A percentile compares a stretch with the other conserved stretches of the same genome.
Conservation (phyloP, 1,284 basidiomycete species). For the Cutaneotrichosporon spelunceum region DNA sequence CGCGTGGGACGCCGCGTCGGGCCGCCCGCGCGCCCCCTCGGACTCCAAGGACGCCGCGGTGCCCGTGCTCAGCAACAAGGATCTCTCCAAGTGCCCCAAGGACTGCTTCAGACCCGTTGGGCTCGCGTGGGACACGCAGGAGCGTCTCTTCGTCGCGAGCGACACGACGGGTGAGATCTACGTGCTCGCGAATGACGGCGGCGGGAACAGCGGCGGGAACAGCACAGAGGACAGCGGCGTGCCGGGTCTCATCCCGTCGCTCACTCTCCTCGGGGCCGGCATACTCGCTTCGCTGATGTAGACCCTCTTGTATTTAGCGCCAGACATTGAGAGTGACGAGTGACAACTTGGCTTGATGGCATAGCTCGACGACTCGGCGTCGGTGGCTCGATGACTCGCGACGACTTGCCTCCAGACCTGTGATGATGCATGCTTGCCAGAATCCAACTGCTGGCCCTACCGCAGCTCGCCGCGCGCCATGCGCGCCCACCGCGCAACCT, state of each 20-base stretch:
- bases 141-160: constrained; percentile 16
- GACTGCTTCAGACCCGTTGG: constrained; percentile 21
- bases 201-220: constrained; percentile 1
- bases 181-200: constrained; percentile 6
- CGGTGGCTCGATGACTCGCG: no score
- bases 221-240: no score
- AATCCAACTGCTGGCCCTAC: not conserved
- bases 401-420: no score
- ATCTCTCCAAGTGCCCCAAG: constrained; percentile 12
- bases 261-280: not conserved
- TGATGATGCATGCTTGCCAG: not conserved
- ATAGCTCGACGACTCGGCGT: no score
- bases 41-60: constrained; percentile 5
- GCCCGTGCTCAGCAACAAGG: constrained; percentile 10
- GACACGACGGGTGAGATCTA: constrained; percentile 20
- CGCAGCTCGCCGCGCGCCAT: not conserved
- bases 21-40: not conserved
- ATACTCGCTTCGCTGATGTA: not conserved
- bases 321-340: no score
- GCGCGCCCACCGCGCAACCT: not conserved
- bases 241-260: not conserved
- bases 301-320: no score
- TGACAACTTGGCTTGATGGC: no score
- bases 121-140: constrained; percentile 13
- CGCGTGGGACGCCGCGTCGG: constrained; percentile 6